Evolutionary conservation across 2,329 filamentous ascomycete genomes (phyloP).

Genomic region (Aspergillus niger): DNA sequence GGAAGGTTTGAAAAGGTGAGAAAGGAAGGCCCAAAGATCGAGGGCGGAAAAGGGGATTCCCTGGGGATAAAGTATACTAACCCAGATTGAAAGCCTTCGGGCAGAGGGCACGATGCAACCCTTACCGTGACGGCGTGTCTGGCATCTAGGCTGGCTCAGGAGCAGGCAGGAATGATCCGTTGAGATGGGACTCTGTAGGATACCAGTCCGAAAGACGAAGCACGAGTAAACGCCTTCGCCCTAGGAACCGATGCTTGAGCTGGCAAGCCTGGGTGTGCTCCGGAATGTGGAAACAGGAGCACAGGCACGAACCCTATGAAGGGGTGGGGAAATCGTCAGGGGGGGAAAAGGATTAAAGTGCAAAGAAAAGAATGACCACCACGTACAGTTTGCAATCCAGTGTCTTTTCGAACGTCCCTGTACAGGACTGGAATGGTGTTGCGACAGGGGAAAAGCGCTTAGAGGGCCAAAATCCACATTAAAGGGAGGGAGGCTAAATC

Average conservation of each 20-base stretch:
- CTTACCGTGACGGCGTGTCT: constrained; percentile 47
- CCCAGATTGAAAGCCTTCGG: constrained; percentile 45
- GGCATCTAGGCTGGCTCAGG: constrained; percentile 46
- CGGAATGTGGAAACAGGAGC: constrained; percentile 41
- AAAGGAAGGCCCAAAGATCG: constrained; percentile 12
- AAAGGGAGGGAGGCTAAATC: constrained; percentile 26
- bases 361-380: constrained; percentile 29
- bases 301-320: constrained; percentile 44
- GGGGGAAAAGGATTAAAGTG: constrained; percentile 29
- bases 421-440: constrained; percentile 27
- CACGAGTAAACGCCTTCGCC: constrained; percentile 52
- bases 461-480: constrained; percentile 32
- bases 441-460: constrained; percentile 21
- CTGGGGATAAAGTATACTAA: constrained; percentile 38
- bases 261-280: constrained; percentile 35
- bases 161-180: constrained; percentile 43
- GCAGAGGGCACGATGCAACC: constrained; percentile 44
- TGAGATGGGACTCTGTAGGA: constrained; percentile 37
- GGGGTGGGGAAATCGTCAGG: constrained; percentile 42
- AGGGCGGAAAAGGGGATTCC: constrained; percentile 25
- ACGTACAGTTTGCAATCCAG: constrained; percentile 40
- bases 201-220: constrained; percentile 44
- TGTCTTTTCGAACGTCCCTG: constrained; percentile 29
- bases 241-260: constrained; percentile 37
- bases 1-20: constrained; percentile 16